Evolutionary conservation across 2,329 filamentous ascomycete genomes (phyloP), one percentile per base, ranked within the genome.

Genomic region (Neopestalotiopsis rosae): DNA sequence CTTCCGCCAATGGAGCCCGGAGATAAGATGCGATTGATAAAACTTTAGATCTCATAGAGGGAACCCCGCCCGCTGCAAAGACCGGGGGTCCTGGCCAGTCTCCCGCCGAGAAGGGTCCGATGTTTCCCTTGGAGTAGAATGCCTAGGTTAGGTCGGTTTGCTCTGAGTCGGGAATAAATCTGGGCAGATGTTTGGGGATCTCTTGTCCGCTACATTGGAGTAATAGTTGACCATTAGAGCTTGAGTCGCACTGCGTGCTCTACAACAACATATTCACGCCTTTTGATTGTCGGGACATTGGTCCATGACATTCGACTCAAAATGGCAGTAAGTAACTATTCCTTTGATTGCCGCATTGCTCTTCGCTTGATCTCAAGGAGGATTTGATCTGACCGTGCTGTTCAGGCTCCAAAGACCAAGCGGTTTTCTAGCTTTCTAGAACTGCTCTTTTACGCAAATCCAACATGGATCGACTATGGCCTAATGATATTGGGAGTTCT

Each of bases 401-500:
- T n/a, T 14, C 5, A 62, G 61, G 14, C 61, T 49, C 38, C 20
- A 45, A 24, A 30, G 24, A 28, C 24, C 3, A 28, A 28, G 24
- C 32, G 42, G 12, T 32, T 65, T 40, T 65, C 42, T n/a, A 40
- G 73, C 72, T 79, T 75, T 69, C 65, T 78, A 32, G 70, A 71
- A 58, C 74, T 79, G 28, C 74, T 79, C 59, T 64, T 76, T 62
- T 69, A 71, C 56, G 72, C 73, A 34, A 68, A 76, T 65, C 76
- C 77, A 42, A 72, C 76, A 72, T 74, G 70, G 72, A 56, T 74
- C 67, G 80, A 82, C 69, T 68, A 77, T 61, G 45, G 71, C 20
- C 73, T 81, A 58, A 73, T 85, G 38, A 68, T 80, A 62, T 74
- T 77, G 64, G 85, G 84, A 64, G 71, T 77, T 68, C 61, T 86